Base-by-base conservation (phyloP, 148 eudicot species). In the Oxyria digyna region DNA sequence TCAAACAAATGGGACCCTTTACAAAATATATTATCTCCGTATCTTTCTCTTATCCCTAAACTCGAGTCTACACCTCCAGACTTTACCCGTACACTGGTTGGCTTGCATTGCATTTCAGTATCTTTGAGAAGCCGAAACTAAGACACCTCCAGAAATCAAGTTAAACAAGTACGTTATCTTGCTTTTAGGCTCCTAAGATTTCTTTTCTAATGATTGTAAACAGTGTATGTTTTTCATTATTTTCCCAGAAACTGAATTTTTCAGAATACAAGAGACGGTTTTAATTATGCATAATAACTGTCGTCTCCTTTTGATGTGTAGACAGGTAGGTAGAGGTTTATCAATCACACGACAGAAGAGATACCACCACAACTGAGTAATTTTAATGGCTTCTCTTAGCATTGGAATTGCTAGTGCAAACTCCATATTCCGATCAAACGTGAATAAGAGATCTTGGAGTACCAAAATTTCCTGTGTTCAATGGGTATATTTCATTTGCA, bases 381-480 rank as follows among this genome's bases (percentile, higher is more conserved):
- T n/a, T 65, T 26, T 5, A 38, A 80, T 83, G 86, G 86, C 86
- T 21, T 68, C 82, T 67, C 69, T 83, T 18, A 78, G 78, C 52
- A 52, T 78, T 24, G 82, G 78, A 0, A 49, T 71, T 48, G 54
- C 79, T 7, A 42, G 24, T 26, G 29, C 42, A 63, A 77, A 77
- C 81, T 54, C 54, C 45, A 31, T 26, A 55, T 32, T 69, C 69
- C 69, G 40, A 11, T 20, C 73, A 45, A 59, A 26, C 24, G 20
- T 45, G 38, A 71, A 4, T 6, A 41, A 24, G 15, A 71, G 17
- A 27, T 17, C 72, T 63, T 72, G 63, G 3, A 74, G 29, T 3
- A 77, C 87, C 49, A 80, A 42, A 79, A 80, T 89, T 73, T 84
- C 87, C 42, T 87, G 96, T 74, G 75, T 85, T 72, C 82, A 80